These are phyloP conservation scores for Gossypium stocksii DNA, from an alignment of 345 rosid genomes.

Conservation along the genomic window DNA sequence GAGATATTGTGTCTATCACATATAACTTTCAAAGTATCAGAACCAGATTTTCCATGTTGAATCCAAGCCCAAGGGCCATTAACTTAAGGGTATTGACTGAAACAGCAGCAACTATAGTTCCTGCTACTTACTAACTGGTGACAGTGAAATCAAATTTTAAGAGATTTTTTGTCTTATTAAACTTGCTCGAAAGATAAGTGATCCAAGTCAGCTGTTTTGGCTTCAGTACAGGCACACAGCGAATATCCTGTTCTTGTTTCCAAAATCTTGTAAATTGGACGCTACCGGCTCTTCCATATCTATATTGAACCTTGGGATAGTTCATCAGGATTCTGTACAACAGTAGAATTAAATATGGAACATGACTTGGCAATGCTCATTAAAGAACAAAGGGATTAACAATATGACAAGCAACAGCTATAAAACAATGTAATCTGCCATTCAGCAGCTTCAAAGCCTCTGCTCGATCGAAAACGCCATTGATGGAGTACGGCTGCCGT, in stretches of 20 bases:
- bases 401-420: background rate
- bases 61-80: background rate
- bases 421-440: background rate
- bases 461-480: too few species aligned
- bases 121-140: background rate
- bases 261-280: conserved; percentile 5
- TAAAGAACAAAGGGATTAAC: background rate
- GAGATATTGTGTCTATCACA: background rate
- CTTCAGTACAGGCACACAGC: background rate
- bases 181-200: background rate
- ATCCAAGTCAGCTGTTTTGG: background rate
- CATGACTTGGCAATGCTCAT: background rate
- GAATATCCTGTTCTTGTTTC: background rate
- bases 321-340: background rate
- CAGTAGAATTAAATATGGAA: background rate
- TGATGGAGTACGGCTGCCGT: background rate
- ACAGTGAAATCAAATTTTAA: background rate
- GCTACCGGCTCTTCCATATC: background rate
- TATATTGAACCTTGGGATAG: background rate
- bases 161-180: background rate
- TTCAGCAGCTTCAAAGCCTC: background rate
- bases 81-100: background rate
- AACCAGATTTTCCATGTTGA: conserved; percentile 2
- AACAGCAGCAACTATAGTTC: background rate
- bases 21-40: conserved; percentile 5